These are phyloP conservation scores for Fusarium lateritium DNA, from an alignment of 2,329 filamentous ascomycete genomes.

Conservation along the genomic window DNA sequence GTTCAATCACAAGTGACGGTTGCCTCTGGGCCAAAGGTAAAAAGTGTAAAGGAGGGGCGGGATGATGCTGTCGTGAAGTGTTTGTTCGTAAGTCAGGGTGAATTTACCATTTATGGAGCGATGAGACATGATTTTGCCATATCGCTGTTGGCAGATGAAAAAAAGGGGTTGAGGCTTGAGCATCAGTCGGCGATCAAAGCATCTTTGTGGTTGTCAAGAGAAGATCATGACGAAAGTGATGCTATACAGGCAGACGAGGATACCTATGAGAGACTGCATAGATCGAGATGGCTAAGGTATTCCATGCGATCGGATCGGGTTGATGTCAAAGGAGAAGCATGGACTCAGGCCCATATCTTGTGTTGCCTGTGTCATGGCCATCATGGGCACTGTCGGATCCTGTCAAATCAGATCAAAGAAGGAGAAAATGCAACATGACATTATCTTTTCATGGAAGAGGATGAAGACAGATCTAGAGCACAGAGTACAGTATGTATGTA, in stretches of 20 bases:
- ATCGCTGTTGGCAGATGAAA: conserved; percentile 1
- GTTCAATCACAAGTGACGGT: conserved; percentile 10
- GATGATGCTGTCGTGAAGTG: conserved; percentile 38
- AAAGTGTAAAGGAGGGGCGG: conserved; percentile 27
- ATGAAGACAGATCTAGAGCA: conserved; percentile 5
- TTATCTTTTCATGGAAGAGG: conserved; percentile 2
- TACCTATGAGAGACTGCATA: not conserved
- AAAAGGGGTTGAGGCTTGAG: not conserved
- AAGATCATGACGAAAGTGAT: conserved; percentile 37
- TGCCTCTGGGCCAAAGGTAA: conserved; percentile 24
- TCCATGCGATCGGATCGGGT: conserved; percentile 34
- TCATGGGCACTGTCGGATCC: conserved; percentile 12
- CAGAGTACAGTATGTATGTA: conserved; percentile 8
- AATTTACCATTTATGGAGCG: conserved; percentile 4
- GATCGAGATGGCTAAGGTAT: conserved; percentile 31
- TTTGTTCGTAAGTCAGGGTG: conserved; percentile 8
- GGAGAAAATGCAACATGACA: conserved; percentile 1
- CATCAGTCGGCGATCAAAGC: conserved; percentile 15
- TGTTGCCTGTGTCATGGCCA: conserved; percentile 15
- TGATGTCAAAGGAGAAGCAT: conserved; percentile 10
- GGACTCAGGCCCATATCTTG: conserved; percentile 22
- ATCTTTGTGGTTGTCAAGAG: conserved; percentile 17
- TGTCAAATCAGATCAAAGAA: conserved; percentile 30
- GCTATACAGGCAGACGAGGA: conserved; percentile 12
- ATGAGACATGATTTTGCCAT: conserved; percentile 1